Conservation (phyloP, 805 yeast genomes). For the Clavispora fructus region DNA sequence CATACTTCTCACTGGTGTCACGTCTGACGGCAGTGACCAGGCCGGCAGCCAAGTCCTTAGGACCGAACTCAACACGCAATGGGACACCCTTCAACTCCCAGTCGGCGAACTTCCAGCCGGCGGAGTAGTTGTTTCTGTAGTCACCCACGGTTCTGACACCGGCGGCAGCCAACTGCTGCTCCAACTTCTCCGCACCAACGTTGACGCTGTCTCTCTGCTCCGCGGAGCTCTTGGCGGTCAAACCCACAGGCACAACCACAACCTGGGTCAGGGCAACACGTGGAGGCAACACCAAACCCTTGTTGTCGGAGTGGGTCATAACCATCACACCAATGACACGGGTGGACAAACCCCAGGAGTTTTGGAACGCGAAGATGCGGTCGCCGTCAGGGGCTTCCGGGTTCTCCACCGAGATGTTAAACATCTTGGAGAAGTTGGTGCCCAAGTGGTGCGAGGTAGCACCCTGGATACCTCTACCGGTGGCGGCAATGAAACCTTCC, state of each 20-base stretch:
- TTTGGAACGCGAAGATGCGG: conserved; percentile 86
- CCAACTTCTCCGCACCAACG: conserved; percentile 67
- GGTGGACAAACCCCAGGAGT: conserved; percentile 98
- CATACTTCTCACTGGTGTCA: conserved; percentile 73
- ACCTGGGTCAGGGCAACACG: conserved; percentile 90
- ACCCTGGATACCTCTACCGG: conserved; percentile 99
- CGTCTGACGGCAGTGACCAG: conserved; percentile 90
- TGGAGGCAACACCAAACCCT: conserved; percentile 97
- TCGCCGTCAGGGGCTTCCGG: conserved; percentile 89
- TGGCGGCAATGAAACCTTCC: conserved; percentile 95
- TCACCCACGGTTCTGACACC: conserved; percentile 80
- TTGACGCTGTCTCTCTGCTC: conserved; percentile 69
- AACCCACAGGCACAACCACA: conserved; percentile 91
- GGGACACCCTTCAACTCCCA: conserved; percentile 97
- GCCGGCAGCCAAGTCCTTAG: conserved; percentile 79
- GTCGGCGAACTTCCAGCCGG: conserved; percentile 98
- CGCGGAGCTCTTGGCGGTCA: conserved; percentile 77
- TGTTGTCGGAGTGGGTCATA: conserved; percentile 97
- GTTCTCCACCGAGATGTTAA: conserved; percentile 89
- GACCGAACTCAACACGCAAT: conserved; percentile 91
- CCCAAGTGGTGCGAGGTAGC: conserved; percentile 98
- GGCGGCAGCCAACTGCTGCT: conserved; percentile 49
- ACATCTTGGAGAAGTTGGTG: conserved; percentile 98
- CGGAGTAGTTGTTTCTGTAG: conserved; percentile 89
- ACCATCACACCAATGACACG: conserved; percentile 99